Percentiles rank a stretch among this genome's conserved stretches.
phyloP scores from a whole-genome alignment of 1,284 basidiomycete species.

The Kwoniella shivajii region DNA sequence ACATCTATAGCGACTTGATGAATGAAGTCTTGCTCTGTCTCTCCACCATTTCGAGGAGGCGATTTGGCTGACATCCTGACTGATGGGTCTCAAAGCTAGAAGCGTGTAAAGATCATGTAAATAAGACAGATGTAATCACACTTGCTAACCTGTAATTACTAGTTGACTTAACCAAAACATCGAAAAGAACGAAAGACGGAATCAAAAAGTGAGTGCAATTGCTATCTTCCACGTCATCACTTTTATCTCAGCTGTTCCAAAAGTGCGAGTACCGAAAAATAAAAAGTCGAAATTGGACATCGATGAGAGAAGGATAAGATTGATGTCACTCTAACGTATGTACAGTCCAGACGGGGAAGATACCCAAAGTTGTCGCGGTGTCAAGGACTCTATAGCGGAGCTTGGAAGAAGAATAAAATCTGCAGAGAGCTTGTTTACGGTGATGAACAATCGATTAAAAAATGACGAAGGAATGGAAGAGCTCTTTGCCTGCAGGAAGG shows the following conservation, averaged over 20 bases:
- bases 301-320: too few relatives aligned
- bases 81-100: background rate
- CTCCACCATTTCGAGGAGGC: constrained; percentile 3
- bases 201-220: background rate
- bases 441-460: background rate
- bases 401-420: too few relatives aligned
- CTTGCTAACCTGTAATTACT: background rate
- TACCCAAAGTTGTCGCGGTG: too few relatives aligned
- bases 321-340: too few relatives aligned
- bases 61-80: constrained; percentile 26
- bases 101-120: background rate
- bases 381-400: too few relatives aligned
- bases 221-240: constrained; percentile 13
- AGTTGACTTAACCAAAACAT: background rate
- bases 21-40: constrained; percentile 61
- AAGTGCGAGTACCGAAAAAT: background rate
- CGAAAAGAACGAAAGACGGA: constrained; percentile 7
- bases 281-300: too few relatives aligned
- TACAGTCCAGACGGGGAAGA: too few relatives aligned
- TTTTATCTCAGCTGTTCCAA: background rate
- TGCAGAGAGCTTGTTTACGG: too few relatives aligned
- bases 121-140: too few relatives aligned
- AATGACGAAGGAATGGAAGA: background rate
- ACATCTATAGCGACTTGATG: constrained; percentile 71
- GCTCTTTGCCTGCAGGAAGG: constrained; percentile 24